phyloP scores from a whole-genome alignment of 352 stramenopile species.

The Peronospora belbahrii region DNA sequence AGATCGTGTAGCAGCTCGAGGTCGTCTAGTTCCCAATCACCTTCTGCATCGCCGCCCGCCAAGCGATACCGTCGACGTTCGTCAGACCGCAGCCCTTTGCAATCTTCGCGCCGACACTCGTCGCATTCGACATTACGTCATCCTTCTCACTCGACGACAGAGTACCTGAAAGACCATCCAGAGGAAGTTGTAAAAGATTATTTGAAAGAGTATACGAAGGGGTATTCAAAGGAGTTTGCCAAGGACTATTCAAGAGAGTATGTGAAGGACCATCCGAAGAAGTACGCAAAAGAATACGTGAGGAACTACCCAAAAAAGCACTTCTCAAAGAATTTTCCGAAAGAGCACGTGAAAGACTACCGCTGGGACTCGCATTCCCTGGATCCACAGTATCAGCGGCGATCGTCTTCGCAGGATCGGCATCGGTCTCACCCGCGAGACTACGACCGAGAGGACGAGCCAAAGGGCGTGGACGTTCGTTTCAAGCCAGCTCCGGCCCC shows the following conservation, averaged over 20 bases:
- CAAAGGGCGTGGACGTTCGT: constrained; percentile 12
- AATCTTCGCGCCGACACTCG: constrained; percentile 16
- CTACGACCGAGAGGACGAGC: constrained; percentile 8
- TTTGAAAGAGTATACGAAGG: constrained; percentile 11
- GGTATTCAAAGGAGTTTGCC: constrained; percentile 11
- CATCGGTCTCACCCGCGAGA: constrained; percentile 21
- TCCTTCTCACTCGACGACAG: constrained; percentile 14
- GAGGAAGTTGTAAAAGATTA: constrained; percentile 16
- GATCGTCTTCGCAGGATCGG: constrained; percentile 16
- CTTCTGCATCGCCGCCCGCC: constrained; percentile 16
- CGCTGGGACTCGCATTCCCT: constrained; percentile 12
- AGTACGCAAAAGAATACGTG: constrained; percentile 7
- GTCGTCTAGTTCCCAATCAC: constrained; percentile 35
- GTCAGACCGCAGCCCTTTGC: constrained; percentile 13
- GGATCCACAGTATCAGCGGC: constrained; percentile 11
- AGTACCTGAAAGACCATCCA: constrained; percentile 4
- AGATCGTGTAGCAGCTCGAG: constrained; percentile 32
- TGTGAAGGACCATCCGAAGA: constrained; percentile 15
- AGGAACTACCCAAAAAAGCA: constrained; percentile 9
- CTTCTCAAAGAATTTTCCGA: constrained; percentile 5
- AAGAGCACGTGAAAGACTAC: constrained; percentile 17
- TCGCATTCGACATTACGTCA: constrained; percentile 15
- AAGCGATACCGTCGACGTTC: constrained; percentile 27
- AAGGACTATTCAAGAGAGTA: constrained; percentile 8
- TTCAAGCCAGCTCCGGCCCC: constrained; percentile 7